Evolutionary conservation across 2,329 filamentous ascomycete species (phyloP).

Genomic region (Leptodontidium sp.): DNA sequence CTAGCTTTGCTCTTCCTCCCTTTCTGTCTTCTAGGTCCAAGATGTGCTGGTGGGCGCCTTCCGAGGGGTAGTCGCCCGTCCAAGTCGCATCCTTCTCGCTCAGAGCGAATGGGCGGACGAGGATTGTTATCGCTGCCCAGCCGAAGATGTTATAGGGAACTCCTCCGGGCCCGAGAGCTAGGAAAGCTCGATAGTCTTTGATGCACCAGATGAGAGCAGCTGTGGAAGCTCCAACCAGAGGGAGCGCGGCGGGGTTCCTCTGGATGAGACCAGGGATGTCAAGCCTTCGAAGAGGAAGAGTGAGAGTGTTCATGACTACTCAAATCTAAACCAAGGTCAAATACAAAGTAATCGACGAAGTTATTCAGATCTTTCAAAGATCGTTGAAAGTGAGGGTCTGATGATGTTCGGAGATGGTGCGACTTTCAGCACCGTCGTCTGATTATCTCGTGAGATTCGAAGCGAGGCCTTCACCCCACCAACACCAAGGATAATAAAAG

Average conservation of each 20-base stretch:
- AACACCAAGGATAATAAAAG: not conserved
- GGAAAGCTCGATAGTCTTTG: slow-evolving; percentile 18
- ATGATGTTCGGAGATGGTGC: not conserved
- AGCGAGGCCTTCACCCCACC: not conserved
- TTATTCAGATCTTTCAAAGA: too few species aligned
- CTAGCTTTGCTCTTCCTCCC: slow-evolving; percentile 3
- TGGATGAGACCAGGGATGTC: not conserved
- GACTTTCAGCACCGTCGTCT: not conserved
- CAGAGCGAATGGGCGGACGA: slow-evolving; percentile 18
- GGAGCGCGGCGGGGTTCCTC: not conserved
- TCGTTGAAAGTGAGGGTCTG: not conserved
- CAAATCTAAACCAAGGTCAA: too few species aligned
- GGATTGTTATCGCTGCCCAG: slow-evolving; percentile 13
- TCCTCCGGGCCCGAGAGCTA: slow-evolving; percentile 6
- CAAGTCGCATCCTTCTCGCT: slow-evolving; percentile 10
- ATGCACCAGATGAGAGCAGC: slow-evolving; percentile 16
- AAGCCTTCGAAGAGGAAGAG: not conserved
- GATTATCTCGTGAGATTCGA: not conserved
- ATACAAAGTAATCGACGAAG: too few species aligned
- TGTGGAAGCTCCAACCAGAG: slow-evolving; percentile 5
- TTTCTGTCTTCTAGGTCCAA: not conserved
- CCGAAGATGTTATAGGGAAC: slow-evolving; percentile 17
- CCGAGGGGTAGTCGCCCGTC: slow-evolving; percentile 16
- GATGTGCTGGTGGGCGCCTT: slow-evolving; percentile 16
- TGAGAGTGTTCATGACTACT: not conserved